Percentiles rank a stretch among this genome's conserved stretches.
These are phyloP conservation scores for Furcasterigmium furcatum DNA, from an alignment of 2,329 filamentous ascomycete genomes.

Conservation along the genomic window DNA sequence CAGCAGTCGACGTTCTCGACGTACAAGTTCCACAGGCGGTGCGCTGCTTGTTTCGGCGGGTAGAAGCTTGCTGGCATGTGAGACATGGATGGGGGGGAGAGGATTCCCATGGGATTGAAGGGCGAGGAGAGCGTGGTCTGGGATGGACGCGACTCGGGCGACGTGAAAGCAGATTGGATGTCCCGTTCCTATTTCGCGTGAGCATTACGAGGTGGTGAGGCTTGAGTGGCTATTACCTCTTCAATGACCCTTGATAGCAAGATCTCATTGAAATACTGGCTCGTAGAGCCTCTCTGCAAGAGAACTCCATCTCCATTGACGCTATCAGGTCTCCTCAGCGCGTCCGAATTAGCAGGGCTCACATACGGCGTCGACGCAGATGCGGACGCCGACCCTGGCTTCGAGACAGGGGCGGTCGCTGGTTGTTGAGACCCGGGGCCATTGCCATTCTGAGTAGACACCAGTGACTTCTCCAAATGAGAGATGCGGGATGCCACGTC, in stretches of 20 bases:
- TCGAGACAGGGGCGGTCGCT: no score
- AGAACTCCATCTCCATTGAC: slow-evolving; percentile 18
- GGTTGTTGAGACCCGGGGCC: neutral
- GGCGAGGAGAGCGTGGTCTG: slow-evolving; percentile 12
- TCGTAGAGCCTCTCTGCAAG: slow-evolving; percentile 24
- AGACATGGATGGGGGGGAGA: slow-evolving; percentile 19
- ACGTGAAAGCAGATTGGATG: slow-evolving; percentile 14
- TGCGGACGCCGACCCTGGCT: no score
- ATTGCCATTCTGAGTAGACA: neutral
- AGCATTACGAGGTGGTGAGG: neutral
- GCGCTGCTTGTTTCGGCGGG: slow-evolving; percentile 19
- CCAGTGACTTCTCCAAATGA: slow-evolving; percentile 25
- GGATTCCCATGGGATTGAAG: slow-evolving; percentile 27
- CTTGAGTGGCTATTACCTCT: no score
- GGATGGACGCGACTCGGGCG: slow-evolving; percentile 4
- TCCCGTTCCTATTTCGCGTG: slow-evolving; percentile 11
- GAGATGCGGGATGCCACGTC: slow-evolving; percentile 32
- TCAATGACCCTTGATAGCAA: slow-evolving; percentile 29
- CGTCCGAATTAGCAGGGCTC: neutral
- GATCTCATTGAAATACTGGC: slow-evolving; percentile 33
- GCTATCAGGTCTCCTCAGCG: neutral
- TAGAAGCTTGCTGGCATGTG: slow-evolving; percentile 15
- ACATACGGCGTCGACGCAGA: neutral
- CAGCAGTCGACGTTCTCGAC: slow-evolving; percentile 22
- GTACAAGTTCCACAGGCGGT: slow-evolving; percentile 25